A percentile compares a stretch with the other conserved stretches of the same genome.
Conservation (phyloP, 2,329 filamentous ascomycete genomes). For the Verticillium albo-atrum region DNA sequence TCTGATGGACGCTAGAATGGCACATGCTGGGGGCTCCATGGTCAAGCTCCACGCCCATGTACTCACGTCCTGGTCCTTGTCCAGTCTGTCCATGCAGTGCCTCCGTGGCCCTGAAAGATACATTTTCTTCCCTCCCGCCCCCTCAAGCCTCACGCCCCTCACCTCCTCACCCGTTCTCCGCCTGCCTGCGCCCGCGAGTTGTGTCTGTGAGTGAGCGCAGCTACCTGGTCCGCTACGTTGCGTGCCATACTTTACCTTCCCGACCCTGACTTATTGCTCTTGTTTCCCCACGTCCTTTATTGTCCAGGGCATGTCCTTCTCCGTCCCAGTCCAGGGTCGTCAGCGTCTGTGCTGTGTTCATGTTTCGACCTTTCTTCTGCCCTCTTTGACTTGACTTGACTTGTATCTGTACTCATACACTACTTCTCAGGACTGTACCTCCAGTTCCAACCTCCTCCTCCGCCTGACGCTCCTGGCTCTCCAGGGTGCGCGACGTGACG, state of each 20-base stretch:
- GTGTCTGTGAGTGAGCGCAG: too few species aligned
- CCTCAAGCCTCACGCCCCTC: slow-evolving; percentile 6
- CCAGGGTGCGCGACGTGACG: slow-evolving; percentile 39
- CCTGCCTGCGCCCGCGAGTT: not conserved
- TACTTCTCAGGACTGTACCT: slow-evolving; percentile 8
- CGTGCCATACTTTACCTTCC: not conserved
- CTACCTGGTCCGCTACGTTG: not conserved
- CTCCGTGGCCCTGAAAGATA: slow-evolving; percentile 7
- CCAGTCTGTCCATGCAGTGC: not conserved
- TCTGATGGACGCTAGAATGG: not conserved
- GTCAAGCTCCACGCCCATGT: not conserved
- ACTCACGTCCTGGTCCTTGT: not conserved
- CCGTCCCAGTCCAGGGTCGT: not conserved
- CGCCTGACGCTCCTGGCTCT: slow-evolving; percentile 39
- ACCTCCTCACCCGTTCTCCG: not conserved
- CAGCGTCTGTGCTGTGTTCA: slow-evolving; percentile 9
- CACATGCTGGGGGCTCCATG: not conserved
- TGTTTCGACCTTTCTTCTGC: slow-evolving; percentile 22
- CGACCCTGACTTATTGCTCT: not conserved
- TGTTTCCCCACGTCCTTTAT: slow-evolving; percentile 7
- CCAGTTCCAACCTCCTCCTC: slow-evolving; percentile 21
- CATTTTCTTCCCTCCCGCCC: slow-evolving; percentile 6
- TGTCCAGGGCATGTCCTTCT: not conserved
- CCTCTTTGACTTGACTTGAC: not conserved
- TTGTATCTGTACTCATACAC: not conserved